Evolutionary conservation across 192 early-diverging fungal species (phyloP).

Genomic region (Linnemannia hyalina): DNA sequence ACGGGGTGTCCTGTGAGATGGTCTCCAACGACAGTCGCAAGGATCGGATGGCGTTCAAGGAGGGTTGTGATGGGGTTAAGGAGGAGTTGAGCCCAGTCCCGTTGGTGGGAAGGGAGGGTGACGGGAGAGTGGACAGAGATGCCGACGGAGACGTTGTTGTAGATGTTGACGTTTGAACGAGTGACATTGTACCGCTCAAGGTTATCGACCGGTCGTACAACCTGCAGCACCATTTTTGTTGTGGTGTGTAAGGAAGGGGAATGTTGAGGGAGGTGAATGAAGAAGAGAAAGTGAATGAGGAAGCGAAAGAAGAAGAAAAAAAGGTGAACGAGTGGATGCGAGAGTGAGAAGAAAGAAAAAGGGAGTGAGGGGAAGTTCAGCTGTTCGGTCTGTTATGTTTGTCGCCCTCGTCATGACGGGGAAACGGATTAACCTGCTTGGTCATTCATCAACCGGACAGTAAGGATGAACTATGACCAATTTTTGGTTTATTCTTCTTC

Average conservation of each 20-base stretch:
- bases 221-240: conserved; percentile 18
- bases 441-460: background rate
- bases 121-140: conserved; percentile 12
- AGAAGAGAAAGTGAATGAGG: background rate
- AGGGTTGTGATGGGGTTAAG: conserved; percentile 11
- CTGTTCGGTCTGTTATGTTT: background rate
- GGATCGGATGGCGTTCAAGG: conserved; percentile 17
- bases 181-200: conserved; percentile 53
- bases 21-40: conserved; percentile 26
- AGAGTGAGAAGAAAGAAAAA: background rate
- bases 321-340: background rate
- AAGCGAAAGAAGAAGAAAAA: background rate
- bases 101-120: background rate
- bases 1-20: conserved; percentile 36
- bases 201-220: conserved; percentile 35
- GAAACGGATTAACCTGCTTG: background rate
- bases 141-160: conserved; percentile 42
- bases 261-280: background rate
- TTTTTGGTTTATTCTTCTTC: background rate
- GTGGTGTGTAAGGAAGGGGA: background rate
- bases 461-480: conserved; percentile 6
- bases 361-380: background rate
- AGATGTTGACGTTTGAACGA: conserved; percentile 45
- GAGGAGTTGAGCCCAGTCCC: conserved; percentile 32
- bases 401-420: background rate